Base-by-base conservation (phyloP, 208 protist genomes). In the Sergeia podlipaevii region DNA sequence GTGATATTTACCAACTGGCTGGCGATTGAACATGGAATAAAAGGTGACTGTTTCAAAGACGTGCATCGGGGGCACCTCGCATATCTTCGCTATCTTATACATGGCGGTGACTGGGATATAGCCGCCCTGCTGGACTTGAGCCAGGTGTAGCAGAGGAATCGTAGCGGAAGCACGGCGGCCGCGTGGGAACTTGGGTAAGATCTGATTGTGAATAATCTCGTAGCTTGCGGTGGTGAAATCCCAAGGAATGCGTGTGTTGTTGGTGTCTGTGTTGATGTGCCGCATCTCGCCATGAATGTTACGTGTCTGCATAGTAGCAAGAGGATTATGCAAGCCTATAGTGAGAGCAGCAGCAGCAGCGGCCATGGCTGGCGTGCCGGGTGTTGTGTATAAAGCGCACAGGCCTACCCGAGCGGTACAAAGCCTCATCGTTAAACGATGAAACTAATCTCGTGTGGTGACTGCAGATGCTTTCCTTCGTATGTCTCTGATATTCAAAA, bases 1-100 rank as follows among this genome's bases (percentile, higher is more conserved):
- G 80, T 96, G 89, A 65, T 95, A 96, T 66, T 96, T 96, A 26
- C 93, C 93, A 2, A 97, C 85, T 2, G 93, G 93, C 33, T 93
- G 80, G n/a, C 88, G 85, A 64, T 97, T 97, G 67, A 93, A 96
- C 93, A 97, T 97, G n/a, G 86, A 86, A 74, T 96, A 97, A 59
- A 97, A 97, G 6, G 93, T 96, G 7, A 93, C 89, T 3, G 77
- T 87, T 51, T 97, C 85, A 62, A 94, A 97, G 26, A 97, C 93
- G 48, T 91, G 79, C 78, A 93, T 96, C 27, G 85, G 85, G 13
- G 83, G 80, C 7, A 96, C 86, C 33, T 95, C 93, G 55, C 87
- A 96, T 29, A 97, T 96, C 38, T 94, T 81, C 5, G 93, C 89
- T 45, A 97, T 96, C 65, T 97, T 97, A 59, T 96, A 91, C 88